Conservation (phyloP, 305 asterid genomes). For the Nicotiana rustica region DNA sequence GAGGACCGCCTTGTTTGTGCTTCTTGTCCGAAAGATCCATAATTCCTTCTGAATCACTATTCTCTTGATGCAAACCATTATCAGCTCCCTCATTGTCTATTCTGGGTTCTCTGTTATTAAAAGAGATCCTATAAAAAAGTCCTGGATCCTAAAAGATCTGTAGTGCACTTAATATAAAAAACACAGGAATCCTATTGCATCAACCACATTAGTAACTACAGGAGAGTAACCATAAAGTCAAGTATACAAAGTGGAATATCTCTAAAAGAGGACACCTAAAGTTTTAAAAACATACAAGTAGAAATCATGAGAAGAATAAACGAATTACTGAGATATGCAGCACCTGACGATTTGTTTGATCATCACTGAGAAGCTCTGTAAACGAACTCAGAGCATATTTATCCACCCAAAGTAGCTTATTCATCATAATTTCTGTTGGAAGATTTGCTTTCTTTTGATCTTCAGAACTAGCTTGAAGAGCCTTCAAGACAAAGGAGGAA, state of each 20-base stretch:
- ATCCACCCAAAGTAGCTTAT: slow-evolving; percentile 91
- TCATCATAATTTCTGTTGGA: slow-evolving; percentile 49
- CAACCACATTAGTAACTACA: slow-evolving; percentile 91
- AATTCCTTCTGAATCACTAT: slow-evolving; percentile 51
- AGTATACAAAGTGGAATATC: slow-evolving; percentile 23
- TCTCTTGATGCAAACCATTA: slow-evolving; percentile 54
- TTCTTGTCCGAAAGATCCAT: slow-evolving; percentile 42
- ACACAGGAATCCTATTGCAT: slow-evolving; percentile 97
- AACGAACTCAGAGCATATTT: slow-evolving; percentile 92
- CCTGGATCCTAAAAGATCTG: not conserved
- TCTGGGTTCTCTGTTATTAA: slow-evolving; percentile 54
- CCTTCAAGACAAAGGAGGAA: slow-evolving; percentile 54
- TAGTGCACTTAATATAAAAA: slow-evolving; percentile 81
- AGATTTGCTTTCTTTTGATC: slow-evolving; percentile 48
- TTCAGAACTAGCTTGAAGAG: slow-evolving; percentile 71
- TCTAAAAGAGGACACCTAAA: slow-evolving; percentile 31
- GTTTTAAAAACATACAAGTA: slow-evolving; percentile 1
- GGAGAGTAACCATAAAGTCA: slow-evolving; percentile 37
- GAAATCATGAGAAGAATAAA: slow-evolving; percentile 17
- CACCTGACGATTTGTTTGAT: slow-evolving; percentile 94
- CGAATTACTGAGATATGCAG: slow-evolving; percentile 34
- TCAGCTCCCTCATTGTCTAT: slow-evolving; percentile 52
- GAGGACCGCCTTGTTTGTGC: no score
- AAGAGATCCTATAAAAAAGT: slow-evolving; percentile 58
- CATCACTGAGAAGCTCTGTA: slow-evolving; percentile 96